These are phyloP conservation scores for Hymenoscyphus infarciens DNA, from an alignment of 2,329 filamentous ascomycete genomes.

Conservation along the genomic window DNA sequence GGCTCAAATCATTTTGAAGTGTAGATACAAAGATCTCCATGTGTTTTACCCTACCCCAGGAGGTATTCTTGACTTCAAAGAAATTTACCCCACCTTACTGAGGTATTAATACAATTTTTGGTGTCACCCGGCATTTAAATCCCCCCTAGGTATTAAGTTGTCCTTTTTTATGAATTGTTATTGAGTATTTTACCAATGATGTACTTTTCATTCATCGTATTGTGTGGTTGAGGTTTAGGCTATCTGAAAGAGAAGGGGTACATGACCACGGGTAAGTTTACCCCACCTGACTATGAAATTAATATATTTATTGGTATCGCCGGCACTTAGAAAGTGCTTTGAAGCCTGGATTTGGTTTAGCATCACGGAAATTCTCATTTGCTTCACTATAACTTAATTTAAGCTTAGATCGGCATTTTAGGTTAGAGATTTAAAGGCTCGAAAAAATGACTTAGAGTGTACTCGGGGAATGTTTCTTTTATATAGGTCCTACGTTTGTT, in stretches of 20 bases:
- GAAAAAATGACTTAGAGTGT: neutral
- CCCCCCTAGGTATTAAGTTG: neutral
- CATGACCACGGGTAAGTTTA: conserved; percentile 7
- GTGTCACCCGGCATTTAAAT: conserved; percentile 7
- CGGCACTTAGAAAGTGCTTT: conserved; percentile 13
- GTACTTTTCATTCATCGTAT: conserved; percentile 5
- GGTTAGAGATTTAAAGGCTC: neutral
- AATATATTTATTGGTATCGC: conserved; percentile 11
- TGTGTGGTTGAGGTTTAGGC: conserved; percentile 8
- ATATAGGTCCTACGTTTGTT: neutral
- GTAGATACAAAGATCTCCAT: neutral
- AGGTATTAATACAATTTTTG: conserved; percentile 9
- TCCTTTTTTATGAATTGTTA: neutral
- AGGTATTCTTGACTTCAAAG: conserved; percentile 1
- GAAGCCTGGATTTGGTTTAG: neutral
- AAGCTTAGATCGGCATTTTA: neutral
- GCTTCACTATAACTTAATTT: neutral
- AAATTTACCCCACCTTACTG: conserved; percentile 5
- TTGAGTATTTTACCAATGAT: neutral
- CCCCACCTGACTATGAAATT: conserved; percentile 11
- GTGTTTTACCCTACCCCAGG: neutral
- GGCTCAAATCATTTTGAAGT: neutral
- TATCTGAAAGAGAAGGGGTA: conserved; percentile 4
- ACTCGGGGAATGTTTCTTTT: neutral
- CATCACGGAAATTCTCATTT: neutral